Percentiles rank a stretch among this genome's conserved stretches.
These are phyloP conservation scores for Apophysomyces elegans DNA, from an alignment of 371 early-diverging fungal genomes.

Conservation along the genomic window DNA sequence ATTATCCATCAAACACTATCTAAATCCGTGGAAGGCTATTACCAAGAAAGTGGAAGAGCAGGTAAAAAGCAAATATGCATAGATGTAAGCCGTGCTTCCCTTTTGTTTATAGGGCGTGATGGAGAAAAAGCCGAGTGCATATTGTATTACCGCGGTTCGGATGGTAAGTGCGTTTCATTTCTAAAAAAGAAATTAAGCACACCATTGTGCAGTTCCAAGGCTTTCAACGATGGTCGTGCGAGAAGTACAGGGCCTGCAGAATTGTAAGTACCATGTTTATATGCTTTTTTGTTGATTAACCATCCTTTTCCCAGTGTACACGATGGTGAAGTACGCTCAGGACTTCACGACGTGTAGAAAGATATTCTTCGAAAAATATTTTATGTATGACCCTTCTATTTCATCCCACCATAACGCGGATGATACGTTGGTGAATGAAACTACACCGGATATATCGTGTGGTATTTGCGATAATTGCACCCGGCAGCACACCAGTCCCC, in stretches of 20 bases:
- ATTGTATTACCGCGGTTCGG: slow-evolving; percentile 73
- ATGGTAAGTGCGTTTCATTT: slow-evolving; percentile 41
- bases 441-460: slow-evolving; percentile 45
- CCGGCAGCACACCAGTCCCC: slow-evolving; percentile 14
- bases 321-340: slow-evolving; percentile 72
- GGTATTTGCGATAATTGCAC: slow-evolving; percentile 61
- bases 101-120: slow-evolving; percentile 52
- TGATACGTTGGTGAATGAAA: slow-evolving; percentile 34
- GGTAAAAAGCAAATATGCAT: slow-evolving; percentile 45
- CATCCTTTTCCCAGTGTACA: slow-evolving; percentile 43
- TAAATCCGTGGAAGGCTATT: slow-evolving; percentile 88
- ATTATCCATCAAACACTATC: slow-evolving; percentile 88
- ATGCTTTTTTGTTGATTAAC: background rate
- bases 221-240: slow-evolving; percentile 67
- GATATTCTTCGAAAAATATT: slow-evolving; percentile 67
- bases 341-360: slow-evolving; percentile 68
- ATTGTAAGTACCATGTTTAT: slow-evolving; percentile 37
- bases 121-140: slow-evolving; percentile 76
- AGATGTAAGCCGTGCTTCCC: background rate
- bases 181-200: background rate
- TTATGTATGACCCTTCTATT: slow-evolving; percentile 41
- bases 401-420: slow-evolving; percentile 8
- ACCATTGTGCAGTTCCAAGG: slow-evolving; percentile 43
- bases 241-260: slow-evolving; percentile 63
- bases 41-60: slow-evolving; percentile 94